A percentile compares a stretch with the other conserved stretches of the same genome.
Conservation (phyloP, 352 stramenopile species). For the Pythium utonaiense region DNA sequence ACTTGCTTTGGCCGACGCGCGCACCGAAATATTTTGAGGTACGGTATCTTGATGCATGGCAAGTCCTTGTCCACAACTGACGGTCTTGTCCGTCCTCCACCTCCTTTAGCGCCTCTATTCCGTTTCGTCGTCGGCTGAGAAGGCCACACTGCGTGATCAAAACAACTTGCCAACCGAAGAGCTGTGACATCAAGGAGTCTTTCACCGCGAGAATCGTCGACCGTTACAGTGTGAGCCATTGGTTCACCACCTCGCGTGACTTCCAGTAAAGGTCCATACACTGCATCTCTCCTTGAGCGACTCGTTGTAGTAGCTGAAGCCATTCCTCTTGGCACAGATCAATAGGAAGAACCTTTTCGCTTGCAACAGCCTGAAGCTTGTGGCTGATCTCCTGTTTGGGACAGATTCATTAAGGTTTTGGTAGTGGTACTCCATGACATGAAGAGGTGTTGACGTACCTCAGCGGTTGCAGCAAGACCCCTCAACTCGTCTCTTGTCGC, state of each 20-base stretch:
- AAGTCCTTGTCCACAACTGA: background rate
- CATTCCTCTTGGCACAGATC: slow-evolving; percentile 21
- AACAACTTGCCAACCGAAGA: slow-evolving; percentile 55
- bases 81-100: background rate
- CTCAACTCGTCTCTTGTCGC: background rate
- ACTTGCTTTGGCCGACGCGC: slow-evolving; percentile 62
- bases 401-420: background rate
- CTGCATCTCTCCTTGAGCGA: slow-evolving; percentile 12
- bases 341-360: background rate
- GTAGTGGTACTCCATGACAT: background rate
- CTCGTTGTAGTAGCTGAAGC: slow-evolving; percentile 19
- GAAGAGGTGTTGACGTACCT: slow-evolving; percentile 1
- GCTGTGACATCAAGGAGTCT: slow-evolving; percentile 18
- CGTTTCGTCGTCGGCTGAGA: slow-evolving; percentile 64
- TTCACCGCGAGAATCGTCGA: too few relatives aligned
- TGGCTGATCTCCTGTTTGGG: background rate
- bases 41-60: slow-evolving; percentile 1
- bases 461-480: background rate
- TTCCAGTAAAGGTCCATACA: slow-evolving; percentile 26
- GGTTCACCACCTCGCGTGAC: slow-evolving; percentile 16
- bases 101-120: slow-evolving; percentile 57
- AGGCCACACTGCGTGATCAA: slow-evolving; percentile 57
- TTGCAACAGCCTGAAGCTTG: background rate
- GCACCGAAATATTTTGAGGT: slow-evolving; percentile 80
- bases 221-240: slow-evolving; percentile 29